phyloP scores from a whole-genome alignment of 2,329 filamentous ascomycete genomes.

The Blastomyces gilchristii region DNA sequence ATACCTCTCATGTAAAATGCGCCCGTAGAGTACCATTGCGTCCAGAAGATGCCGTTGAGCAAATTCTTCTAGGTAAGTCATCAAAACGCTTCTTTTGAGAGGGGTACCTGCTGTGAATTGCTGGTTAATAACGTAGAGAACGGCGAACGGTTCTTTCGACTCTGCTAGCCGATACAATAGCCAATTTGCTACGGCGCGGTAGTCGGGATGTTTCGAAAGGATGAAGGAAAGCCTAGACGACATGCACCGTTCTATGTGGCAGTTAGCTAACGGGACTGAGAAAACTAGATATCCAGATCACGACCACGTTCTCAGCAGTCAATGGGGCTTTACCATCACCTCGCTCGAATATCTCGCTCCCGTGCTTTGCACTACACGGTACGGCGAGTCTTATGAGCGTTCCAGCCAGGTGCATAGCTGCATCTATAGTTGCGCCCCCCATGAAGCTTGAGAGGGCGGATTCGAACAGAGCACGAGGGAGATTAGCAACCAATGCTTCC shows the following conservation, averaged over 20 bases:
- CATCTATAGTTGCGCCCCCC: background rate
- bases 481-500: background rate
- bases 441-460: background rate
- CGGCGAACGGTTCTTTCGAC: background rate
- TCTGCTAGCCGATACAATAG: slow-evolving; percentile 4
- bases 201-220: background rate
- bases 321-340: background rate
- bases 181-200: slow-evolving; percentile 1
- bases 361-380: background rate
- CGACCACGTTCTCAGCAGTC: background rate
- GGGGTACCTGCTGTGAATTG: background rate
- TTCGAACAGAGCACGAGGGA: background rate
- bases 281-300: background rate
- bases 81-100: background rate
- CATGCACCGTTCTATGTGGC: background rate
- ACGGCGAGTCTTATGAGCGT: background rate
- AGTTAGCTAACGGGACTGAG: background rate
- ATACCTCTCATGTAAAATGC: slow-evolving; percentile 10
- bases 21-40: slow-evolving; percentile 12
- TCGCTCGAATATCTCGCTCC: background rate
- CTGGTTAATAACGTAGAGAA: slow-evolving; percentile 2
- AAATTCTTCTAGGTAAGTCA: slow-evolving; percentile 8
- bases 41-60: slow-evolving; percentile 5
- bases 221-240: background rate
- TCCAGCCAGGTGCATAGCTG: background rate